Evolutionary conservation across 2,329 filamentous ascomycete genomes (phyloP).

Genomic region (Phialophora expanda): DNA sequence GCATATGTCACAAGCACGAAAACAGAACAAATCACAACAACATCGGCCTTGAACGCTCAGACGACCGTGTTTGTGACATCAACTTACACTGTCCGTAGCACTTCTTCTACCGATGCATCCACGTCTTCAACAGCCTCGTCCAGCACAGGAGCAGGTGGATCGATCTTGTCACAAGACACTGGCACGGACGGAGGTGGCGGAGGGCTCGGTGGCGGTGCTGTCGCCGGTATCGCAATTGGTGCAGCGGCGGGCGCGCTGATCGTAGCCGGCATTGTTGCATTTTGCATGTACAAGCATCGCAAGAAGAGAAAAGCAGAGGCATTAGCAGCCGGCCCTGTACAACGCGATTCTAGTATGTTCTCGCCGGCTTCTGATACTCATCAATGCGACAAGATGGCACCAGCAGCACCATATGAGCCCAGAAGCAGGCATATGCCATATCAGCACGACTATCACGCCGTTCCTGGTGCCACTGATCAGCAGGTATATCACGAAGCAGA

Average conservation of each 20-base stretch:
- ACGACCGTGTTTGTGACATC: slow-evolving; percentile 1
- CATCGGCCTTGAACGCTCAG: not conserved
- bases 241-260: not conserved
- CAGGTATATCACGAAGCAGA: slow-evolving; percentile 7
- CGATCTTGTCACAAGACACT: not conserved
- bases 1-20: not conserved
- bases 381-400: not conserved
- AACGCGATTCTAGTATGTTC: not conserved
- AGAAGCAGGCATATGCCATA: not conserved
- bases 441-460: not conserved
- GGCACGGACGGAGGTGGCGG: not conserved
- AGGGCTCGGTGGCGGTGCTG: not conserved
- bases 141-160: not conserved
- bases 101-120: not conserved
- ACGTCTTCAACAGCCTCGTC: not conserved
- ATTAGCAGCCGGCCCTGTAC: not conserved
- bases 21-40: not conserved
- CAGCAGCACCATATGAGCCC: not conserved
- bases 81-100: not conserved
- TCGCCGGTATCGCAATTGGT: not conserved
- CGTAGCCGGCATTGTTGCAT: not conserved
- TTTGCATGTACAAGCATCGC: not conserved
- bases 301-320: not conserved
- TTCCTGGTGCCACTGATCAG: not conserved
- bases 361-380: not conserved